Evolutionary conservation across 768 basidiomycete genomes (phyloP).

Genomic region (Kwoniella dejecticola): DNA sequence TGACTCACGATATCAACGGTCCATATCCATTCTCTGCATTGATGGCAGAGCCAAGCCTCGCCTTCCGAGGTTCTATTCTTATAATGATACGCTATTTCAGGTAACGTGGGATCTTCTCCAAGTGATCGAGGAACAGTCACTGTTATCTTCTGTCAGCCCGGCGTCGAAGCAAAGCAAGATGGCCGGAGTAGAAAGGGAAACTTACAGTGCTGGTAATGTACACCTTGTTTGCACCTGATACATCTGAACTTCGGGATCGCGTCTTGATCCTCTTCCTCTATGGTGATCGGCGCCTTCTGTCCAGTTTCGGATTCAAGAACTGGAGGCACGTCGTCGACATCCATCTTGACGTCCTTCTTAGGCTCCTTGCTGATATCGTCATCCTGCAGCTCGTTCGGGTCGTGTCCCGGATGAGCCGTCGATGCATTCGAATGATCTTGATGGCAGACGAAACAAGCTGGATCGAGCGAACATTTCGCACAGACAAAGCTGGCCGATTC

Average conservation of each 20-base stretch:
- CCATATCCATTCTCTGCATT: conserved; percentile 73
- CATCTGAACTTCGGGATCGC: conserved; percentile 71
- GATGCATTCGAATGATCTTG: too few relatives aligned
- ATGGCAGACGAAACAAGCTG: conserved; percentile 41
- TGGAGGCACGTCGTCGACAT: conserved; percentile 58
- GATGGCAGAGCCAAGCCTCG: conserved; percentile 62
- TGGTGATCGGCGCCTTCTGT: conserved; percentile 55
- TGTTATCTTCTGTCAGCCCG: conserved; percentile 42
- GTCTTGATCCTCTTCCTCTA: conserved; percentile 28
- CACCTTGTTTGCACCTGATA: conserved; percentile 74
- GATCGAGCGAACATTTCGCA: conserved; percentile 26
- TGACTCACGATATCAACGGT: conserved; percentile 62
- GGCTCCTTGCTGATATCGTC: conserved; percentile 3
- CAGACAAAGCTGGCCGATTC: conserved; percentile 34
- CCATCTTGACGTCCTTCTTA: not conserved
- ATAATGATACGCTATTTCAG: conserved; percentile 38
- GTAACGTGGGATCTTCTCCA: conserved; percentile 61
- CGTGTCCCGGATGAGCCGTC: too few relatives aligned
- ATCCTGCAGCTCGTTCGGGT: too few relatives aligned
- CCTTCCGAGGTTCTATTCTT: conserved; percentile 23
- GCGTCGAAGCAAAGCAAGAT: not conserved
- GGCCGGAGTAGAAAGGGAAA: too few relatives aligned
- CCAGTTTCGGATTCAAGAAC: conserved; percentile 49
- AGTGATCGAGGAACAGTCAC: conserved; percentile 54
- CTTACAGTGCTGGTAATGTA: conserved; percentile 72